A percentile compares a stretch with the other conserved stretches of the same genome.
phyloP scores from a whole-genome alignment of 2,329 filamentous ascomycete genomes.

The Seiridium unicorne region DNA sequence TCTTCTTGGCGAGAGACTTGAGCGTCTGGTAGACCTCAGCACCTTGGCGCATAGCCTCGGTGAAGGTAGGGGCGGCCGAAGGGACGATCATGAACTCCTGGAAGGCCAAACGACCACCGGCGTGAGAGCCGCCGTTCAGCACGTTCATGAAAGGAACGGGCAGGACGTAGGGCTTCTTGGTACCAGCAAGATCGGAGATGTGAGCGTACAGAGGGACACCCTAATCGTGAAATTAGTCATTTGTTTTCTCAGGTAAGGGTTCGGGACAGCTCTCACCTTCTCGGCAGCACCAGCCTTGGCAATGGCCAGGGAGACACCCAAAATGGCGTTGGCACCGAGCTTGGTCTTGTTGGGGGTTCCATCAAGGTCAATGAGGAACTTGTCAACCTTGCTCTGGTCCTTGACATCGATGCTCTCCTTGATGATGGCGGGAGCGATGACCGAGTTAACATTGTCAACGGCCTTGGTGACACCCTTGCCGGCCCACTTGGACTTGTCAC shows the following conservation, averaged over 20 bases:
- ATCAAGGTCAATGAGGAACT: slow-evolving; percentile 83
- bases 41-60: slow-evolving; percentile 94
- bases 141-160: slow-evolving; percentile 94
- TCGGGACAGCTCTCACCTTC: slow-evolving; percentile 52
- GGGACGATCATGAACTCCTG: slow-evolving; percentile 97
- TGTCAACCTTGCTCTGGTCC: slow-evolving; percentile 80
- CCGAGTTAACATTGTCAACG: slow-evolving; percentile 79
- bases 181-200: slow-evolving; percentile 82
- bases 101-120: slow-evolving; percentile 92
- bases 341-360: slow-evolving; percentile 84
- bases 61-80: slow-evolving; percentile 82
- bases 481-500: slow-evolving; percentile 81
- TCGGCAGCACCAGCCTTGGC: slow-evolving; percentile 88
- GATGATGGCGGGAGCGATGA: slow-evolving; percentile 79
- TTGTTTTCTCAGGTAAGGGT: not conserved
- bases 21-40: slow-evolving; percentile 98
- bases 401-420: slow-evolving; percentile 81
- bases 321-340: slow-evolving; percentile 84
- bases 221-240: slow-evolving; percentile 30
- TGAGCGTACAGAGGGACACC: slow-evolving; percentile 83
- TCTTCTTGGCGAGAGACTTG: slow-evolving; percentile 97
- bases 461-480: slow-evolving; percentile 88
- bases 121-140: slow-evolving; percentile 90
- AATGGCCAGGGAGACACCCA: slow-evolving; percentile 80
- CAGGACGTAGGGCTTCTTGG: slow-evolving; percentile 88